Evolutionary conservation across 345 rosid species (phyloP).

Genomic region (Pistacia vera): DNA sequence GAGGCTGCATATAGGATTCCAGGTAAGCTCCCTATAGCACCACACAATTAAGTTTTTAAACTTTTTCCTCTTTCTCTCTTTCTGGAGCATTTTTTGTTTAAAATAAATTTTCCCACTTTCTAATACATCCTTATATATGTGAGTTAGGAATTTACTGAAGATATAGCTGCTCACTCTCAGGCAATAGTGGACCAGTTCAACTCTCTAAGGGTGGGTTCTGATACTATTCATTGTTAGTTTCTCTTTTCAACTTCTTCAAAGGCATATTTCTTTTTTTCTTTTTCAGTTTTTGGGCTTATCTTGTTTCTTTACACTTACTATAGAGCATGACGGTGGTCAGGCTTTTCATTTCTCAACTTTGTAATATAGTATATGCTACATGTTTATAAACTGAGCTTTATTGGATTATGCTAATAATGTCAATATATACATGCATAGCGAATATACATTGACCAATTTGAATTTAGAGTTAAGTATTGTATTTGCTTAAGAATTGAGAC

Average conservation of each 20-base stretch:
- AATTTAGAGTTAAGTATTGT: no score
- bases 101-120: not conserved
- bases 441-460: no score
- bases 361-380: not conserved
- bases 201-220: constrained; percentile 56
- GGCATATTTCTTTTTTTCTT: not conserved
- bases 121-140: constrained; percentile 9
- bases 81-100: not conserved
- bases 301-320: not conserved
- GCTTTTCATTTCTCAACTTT: not conserved
- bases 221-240: constrained; percentile 9
- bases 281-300: not conserved
- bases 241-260: constrained; percentile 17
- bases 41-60: not conserved
- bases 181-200: constrained; percentile 57
- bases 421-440: not conserved
- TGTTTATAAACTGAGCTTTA: not conserved
- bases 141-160: constrained; percentile 78
- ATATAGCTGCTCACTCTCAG: constrained; percentile 77
- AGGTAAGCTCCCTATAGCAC: constrained; percentile 42
- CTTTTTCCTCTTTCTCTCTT: constrained; percentile 5
- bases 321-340: no score
- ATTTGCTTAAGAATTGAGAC: no score
- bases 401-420: not conserved
- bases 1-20: constrained; percentile 93